These are phyloP conservation scores for Paxillus involutus DNA, from an alignment of 768 basidiomycete genomes.

Conservation along the genomic window DNA sequence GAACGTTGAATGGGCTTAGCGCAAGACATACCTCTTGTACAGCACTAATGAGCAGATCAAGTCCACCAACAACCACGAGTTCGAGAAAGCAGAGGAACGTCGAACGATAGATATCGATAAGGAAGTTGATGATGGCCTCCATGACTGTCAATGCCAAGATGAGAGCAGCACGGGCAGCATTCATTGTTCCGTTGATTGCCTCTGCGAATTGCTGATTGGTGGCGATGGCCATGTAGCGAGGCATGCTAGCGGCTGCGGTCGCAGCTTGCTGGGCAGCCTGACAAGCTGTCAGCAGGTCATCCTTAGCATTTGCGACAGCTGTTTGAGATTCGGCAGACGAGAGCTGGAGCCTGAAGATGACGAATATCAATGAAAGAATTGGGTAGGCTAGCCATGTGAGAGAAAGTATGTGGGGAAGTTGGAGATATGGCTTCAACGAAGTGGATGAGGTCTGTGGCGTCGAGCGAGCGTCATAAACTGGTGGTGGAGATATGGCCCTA, in stretches of 20 bases:
- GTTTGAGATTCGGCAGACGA: slow-evolving; percentile 70
- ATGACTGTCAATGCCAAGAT: slow-evolving; percentile 76
- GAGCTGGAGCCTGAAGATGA: slow-evolving; percentile 78
- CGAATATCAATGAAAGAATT: slow-evolving; percentile 83
- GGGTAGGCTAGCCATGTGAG: slow-evolving; percentile 92
- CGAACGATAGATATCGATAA: slow-evolving; percentile 89
- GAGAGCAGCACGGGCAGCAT: slow-evolving; percentile 72
- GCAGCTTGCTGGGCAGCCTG: slow-evolving; percentile 82
- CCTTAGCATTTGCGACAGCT: slow-evolving; percentile 68
- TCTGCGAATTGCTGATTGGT: slow-evolving; percentile 79
- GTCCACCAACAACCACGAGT: slow-evolving; percentile 77
- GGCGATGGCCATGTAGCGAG: slow-evolving; percentile 82
- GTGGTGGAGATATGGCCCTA: slow-evolving; percentile 44
- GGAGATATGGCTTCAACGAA: slow-evolving; percentile 77
- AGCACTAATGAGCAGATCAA: slow-evolving; percentile 78
- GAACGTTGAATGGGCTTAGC: not conserved
- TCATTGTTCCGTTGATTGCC: slow-evolving; percentile 76
- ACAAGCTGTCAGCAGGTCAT: slow-evolving; percentile 79
- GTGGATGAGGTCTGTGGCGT: slow-evolving; percentile 25
- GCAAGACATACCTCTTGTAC: slow-evolving; percentile 69
- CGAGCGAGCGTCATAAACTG: slow-evolving; percentile 56
- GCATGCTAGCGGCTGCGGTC: slow-evolving; percentile 80
- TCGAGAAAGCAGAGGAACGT: slow-evolving; percentile 94
- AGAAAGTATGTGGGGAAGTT: slow-evolving; percentile 79
- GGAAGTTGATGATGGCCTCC: slow-evolving; percentile 88